Evolutionary conservation across 805 yeast genomes (phyloP).

Genomic region (Wickerhamomyces queroliae): DNA sequence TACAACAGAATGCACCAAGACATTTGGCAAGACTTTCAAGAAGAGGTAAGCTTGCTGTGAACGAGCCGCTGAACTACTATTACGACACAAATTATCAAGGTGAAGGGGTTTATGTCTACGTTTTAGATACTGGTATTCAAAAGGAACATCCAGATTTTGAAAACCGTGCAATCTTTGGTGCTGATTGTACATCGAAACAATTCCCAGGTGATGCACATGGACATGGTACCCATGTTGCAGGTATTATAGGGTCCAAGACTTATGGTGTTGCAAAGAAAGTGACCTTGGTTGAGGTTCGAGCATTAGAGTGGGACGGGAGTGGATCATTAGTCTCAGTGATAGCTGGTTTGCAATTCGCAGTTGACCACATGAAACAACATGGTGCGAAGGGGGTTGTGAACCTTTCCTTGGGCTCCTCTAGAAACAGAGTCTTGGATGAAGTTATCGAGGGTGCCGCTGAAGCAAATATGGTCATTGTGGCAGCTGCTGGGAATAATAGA

Average conservation of each 20-base stretch:
- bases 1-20: conserved; percentile 50
- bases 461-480: conserved; percentile 67
- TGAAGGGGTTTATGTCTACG: conserved; percentile 60
- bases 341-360: conserved; percentile 62
- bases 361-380: conserved; percentile 41
- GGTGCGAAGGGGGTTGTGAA: conserved; percentile 60
- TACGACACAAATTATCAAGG: conserved; percentile 47
- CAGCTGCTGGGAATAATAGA: conserved; percentile 84
- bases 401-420: conserved; percentile 72
- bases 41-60: conserved; percentile 28
- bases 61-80: conserved; percentile 33
- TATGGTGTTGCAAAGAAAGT: conserved; percentile 80
- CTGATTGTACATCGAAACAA: conserved; percentile 53
- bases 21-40: conserved; percentile 65
- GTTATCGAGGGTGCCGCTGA: conserved; percentile 74
- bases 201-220: conserved; percentile 66
- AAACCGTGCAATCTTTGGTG: conserved; percentile 54
- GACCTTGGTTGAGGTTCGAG: conserved; percentile 66
- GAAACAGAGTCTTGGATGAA: conserved; percentile 58
- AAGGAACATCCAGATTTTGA: conserved; percentile 56
- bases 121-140: conserved; percentile 81
- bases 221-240: conserved; percentile 94
- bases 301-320: conserved; percentile 59
- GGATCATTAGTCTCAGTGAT: conserved; percentile 66
- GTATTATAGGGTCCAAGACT: conserved; percentile 70